phyloP scores from a whole-genome alignment of 257 asterid species.

The Agastache rugosa region DNA sequence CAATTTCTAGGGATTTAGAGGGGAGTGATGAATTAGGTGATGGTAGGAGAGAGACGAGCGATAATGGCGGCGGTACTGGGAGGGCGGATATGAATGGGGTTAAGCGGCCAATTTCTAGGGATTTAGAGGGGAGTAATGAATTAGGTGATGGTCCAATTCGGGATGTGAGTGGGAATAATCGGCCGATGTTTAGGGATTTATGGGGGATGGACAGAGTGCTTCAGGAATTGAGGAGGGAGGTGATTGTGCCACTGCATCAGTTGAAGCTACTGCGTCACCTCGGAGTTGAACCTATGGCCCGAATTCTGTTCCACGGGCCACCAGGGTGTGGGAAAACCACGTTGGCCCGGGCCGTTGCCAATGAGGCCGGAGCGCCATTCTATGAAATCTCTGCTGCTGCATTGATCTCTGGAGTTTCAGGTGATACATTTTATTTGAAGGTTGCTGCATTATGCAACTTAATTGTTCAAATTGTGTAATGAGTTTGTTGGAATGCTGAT shows the following conservation, averaged over 20 bases:
- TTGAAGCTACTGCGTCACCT: slow-evolving; percentile 56
- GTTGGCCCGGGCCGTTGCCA: slow-evolving; percentile 92
- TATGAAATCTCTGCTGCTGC: slow-evolving; percentile 83
- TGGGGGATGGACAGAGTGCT: slow-evolving; percentile 71
- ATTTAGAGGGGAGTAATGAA: not conserved
- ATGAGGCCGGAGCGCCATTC: slow-evolving; percentile 80
- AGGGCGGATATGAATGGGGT: too few relatives aligned
- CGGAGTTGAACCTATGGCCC: slow-evolving; percentile 75
- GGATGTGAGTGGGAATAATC: slow-evolving; percentile 19
- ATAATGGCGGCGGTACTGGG: too few relatives aligned
- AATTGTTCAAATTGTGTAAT: not conserved
- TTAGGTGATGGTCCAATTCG: slow-evolving; percentile 18
- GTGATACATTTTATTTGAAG: slow-evolving; percentile 35
- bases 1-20: slow-evolving; percentile 78
- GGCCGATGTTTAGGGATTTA: slow-evolving; percentile 81
- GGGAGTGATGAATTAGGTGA: slow-evolving; percentile 38
- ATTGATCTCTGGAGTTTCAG: slow-evolving; percentile 90
- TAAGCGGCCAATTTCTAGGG: not conserved
- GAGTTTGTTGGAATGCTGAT: not conserved
- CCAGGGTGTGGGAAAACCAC: slow-evolving; percentile 98
- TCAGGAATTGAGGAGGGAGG: slow-evolving; percentile 72
- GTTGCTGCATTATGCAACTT: not conserved
- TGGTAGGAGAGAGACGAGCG: too few relatives aligned
- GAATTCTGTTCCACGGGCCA: slow-evolving; percentile 86
- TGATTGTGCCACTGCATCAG: slow-evolving; percentile 67